Evolutionary conservation across 2,329 filamentous ascomycete genomes (phyloP).

Genomic region (Exutisphaerella laricina): DNA sequence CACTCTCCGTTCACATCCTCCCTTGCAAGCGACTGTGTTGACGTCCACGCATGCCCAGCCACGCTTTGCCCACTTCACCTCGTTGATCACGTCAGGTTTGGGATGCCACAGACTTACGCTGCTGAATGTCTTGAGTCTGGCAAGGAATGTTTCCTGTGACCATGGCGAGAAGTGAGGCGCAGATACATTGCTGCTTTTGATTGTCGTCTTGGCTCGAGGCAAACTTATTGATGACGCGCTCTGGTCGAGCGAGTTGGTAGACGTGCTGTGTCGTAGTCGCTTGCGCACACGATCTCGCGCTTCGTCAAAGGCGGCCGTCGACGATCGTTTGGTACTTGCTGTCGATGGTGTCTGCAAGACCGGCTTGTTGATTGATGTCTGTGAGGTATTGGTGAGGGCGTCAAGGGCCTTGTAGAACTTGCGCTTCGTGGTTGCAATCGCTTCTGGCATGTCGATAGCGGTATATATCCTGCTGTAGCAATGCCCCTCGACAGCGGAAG

Average conservation of each 20-base stretch:
- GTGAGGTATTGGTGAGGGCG: slow-evolving; percentile 44
- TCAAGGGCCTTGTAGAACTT: slow-evolving; percentile 76
- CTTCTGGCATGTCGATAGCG: slow-evolving; percentile 35
- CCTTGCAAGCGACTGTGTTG: slow-evolving; percentile 75
- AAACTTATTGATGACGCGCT: slow-evolving; percentile 26
- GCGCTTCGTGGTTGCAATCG: slow-evolving; percentile 73
- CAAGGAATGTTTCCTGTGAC: slow-evolving; percentile 76
- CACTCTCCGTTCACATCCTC: slow-evolving; percentile 76
- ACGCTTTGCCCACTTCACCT: slow-evolving; percentile 89
- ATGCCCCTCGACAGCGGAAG: too few relatives aligned
- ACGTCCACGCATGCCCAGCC: slow-evolving; percentile 83
- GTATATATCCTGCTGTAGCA: too few relatives aligned
- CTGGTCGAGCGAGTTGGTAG: slow-evolving; percentile 22
- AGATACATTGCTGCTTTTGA: slow-evolving; percentile 11
- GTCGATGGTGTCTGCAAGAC: slow-evolving; percentile 33
- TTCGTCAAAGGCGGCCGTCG: slow-evolving; percentile 21
- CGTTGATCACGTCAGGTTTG: slow-evolving; percentile 78
- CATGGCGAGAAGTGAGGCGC: slow-evolving; percentile 74
- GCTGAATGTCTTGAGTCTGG: slow-evolving; percentile 77
- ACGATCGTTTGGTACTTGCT: slow-evolving; percentile 20
- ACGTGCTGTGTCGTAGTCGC: slow-evolving; percentile 29
- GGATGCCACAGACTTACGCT: slow-evolving; percentile 91
- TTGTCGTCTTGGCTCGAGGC: slow-evolving; percentile 28
- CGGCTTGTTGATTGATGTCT: slow-evolving; percentile 32
- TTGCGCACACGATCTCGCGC: slow-evolving; percentile 28